These are phyloP conservation scores for Lolium perenne DNA, from an alignment of 176 grass and related monocot species.

Conservation along the genomic window DNA sequence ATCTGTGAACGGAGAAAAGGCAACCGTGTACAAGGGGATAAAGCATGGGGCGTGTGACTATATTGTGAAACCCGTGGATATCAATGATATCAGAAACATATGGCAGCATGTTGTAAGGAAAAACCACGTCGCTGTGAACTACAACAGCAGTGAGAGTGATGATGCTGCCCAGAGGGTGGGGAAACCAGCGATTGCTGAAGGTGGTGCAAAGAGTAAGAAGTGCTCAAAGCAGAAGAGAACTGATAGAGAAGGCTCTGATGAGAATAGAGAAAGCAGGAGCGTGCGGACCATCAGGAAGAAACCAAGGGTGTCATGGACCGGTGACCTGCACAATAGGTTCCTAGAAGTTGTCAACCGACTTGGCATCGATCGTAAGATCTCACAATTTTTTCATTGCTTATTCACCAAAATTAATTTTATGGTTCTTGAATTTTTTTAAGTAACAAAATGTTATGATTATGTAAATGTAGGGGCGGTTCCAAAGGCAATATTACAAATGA, in stretches of 20 bases:
- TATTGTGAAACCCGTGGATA: no score
- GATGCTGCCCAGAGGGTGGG: no score
- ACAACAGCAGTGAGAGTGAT: no score
- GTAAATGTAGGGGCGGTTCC: no score
- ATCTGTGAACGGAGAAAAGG: no score
- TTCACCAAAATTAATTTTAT: background rate
- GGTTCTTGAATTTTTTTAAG: background rate
- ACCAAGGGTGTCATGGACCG: slow-evolving; percentile 40
- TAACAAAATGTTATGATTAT: no score
- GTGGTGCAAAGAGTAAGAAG: background rate
- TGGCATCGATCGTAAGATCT: slow-evolving; percentile 68
- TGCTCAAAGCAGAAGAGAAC: slow-evolving; percentile 41
- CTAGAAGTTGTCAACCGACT: slow-evolving; percentile 47
- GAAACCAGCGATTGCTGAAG: background rate
- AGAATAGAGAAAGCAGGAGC: background rate
- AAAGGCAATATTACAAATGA: no score
- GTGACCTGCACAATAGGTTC: slow-evolving; percentile 63
- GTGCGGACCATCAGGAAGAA: background rate
- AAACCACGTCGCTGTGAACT: no score
- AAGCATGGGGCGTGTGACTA: no score
- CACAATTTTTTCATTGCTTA: background rate
- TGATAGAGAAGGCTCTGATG: background rate
- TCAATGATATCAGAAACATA: no score
- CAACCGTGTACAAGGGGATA: no score
- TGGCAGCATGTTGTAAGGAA: no score